Percentiles rank a stretch among this genome's conserved stretches.
phyloP scores from a whole-genome alignment of 1,284 basidiomycete species.

The Cutaneotrichosporon mucoides region DNA sequence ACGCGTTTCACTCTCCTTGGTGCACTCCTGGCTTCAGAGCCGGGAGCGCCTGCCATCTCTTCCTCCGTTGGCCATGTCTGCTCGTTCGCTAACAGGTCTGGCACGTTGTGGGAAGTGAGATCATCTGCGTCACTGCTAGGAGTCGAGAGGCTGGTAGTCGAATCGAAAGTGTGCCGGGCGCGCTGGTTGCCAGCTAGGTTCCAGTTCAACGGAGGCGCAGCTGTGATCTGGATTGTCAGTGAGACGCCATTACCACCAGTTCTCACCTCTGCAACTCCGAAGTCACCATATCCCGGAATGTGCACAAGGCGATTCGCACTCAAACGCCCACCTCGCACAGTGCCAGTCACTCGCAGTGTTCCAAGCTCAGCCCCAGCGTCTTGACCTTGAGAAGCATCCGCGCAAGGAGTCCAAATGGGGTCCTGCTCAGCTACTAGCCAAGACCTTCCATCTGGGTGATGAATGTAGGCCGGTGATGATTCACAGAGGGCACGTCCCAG shows the following conservation, averaged over 20 bases:
- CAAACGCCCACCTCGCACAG: slow-evolving; percentile 72
- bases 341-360: slow-evolving; percentile 70
- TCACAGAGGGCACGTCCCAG: slow-evolving; percentile 72
- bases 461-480: slow-evolving; percentile 58
- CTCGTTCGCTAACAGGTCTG: slow-evolving; percentile 85
- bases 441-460: slow-evolving; percentile 70
- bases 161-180: not conserved
- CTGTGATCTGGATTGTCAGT: slow-evolving; percentile 24
- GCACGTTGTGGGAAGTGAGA: slow-evolving; percentile 78
- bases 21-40: slow-evolving; percentile 51
- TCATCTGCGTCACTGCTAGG: slow-evolving; percentile 74
- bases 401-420: slow-evolving; percentile 54
- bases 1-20: slow-evolving; percentile 63
- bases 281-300: slow-evolving; percentile 85
- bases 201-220: slow-evolving; percentile 19
- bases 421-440: slow-evolving; percentile 70
- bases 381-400: slow-evolving; percentile 19
- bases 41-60: slow-evolving; percentile 55
- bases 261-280: slow-evolving; percentile 70
- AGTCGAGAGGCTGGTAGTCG: slow-evolving; percentile 34
- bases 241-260: not conserved
- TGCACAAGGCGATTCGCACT: slow-evolving; percentile 85
- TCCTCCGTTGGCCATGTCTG: slow-evolving; percentile 99
- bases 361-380: slow-evolving; percentile 34
- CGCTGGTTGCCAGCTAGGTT: not conserved